Evolutionary conservation across 75 land plant genomes (phyloP), one percentile per base, ranked within the genome.

Genomic region (Cupressus sempervirens): DNA sequence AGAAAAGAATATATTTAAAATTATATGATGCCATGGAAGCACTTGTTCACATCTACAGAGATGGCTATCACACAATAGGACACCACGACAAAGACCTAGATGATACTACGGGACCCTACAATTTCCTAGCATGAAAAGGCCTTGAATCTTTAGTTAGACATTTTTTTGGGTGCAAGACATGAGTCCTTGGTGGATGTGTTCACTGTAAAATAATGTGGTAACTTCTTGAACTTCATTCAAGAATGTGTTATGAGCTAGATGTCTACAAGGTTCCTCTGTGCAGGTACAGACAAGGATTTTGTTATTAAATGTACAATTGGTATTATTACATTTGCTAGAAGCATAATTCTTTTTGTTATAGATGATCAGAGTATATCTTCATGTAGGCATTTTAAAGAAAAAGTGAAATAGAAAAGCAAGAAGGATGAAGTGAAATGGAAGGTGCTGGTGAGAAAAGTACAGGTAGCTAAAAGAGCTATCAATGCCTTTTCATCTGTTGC

Each of bases 51-150:
- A 97, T 97, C 76, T 95, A 96, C 89, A 90, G 91, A 67, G 98
- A 97, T 81, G 99, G 99, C 20, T 97, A 98, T 81, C 89, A 93
- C n/a, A 94, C 96, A 29, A 96, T 97, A 77, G 98, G 99, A 36
- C 99, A 95, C 9, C 93, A 87, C 68, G 98, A 95, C 87, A 95
- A 93, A 86, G 88, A 90, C 35, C 86, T 92, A 46, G 93, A 91
- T 84, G 90, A 84, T 26, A 87, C 83, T 84, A 90, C 87, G 73
- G 91, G 87, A 43, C 20, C 89, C 0, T 97, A 98, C 85, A 75
- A 87, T 4, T 97, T 86, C 81, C 86, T 91, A 54, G 96, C 99
- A 23, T 95, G 98, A 87, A 95, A 94, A 84, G 96, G 98, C 14
- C 86, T 97, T 0, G 98, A 97, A 83, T 85, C 91, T 34, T 88